Conservation (phyloP, 306 rosid genomes). For the Prunus armeniaca region DNA sequence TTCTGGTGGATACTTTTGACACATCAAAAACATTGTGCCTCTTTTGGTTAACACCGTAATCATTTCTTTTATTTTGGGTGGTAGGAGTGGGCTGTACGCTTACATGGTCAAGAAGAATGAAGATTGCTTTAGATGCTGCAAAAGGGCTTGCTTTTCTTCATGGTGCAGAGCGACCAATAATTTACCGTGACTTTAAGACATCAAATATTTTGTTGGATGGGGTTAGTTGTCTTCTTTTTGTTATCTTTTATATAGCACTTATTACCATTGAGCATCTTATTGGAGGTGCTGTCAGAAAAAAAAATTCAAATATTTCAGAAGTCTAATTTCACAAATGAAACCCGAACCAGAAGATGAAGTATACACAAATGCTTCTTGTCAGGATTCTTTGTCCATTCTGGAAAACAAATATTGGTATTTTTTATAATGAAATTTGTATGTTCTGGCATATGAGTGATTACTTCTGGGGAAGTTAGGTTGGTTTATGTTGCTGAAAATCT, state of each 20-base stretch:
- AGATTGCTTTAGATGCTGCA: constrained; percentile 93
- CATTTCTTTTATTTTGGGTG: constrained; percentile 31
- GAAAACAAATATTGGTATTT: not conserved
- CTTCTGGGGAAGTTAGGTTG: not conserved
- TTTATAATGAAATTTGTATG: constrained; percentile 9
- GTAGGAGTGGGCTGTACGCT: constrained; percentile 85
- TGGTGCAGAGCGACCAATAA: constrained; percentile 83
- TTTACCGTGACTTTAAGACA: constrained; percentile 98
- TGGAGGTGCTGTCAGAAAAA: constrained; percentile 1
- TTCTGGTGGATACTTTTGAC: not conserved
- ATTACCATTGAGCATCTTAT: not conserved
- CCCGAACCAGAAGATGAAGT: not conserved
- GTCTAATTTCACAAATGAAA: not conserved
- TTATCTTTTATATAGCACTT: not conserved
- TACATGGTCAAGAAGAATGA: constrained; percentile 92
- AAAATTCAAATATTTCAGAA: too few species aligned
- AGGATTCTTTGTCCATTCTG: not conserved
- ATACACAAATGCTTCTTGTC: not conserved
- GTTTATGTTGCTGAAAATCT: constrained; percentile 27
- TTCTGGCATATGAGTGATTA: constrained; percentile 20
- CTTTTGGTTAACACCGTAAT: constrained; percentile 3
- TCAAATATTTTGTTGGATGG: constrained; percentile 86
- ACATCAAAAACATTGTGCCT: not conserved
- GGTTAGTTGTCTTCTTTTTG: constrained; percentile 54
- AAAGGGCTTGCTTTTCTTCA: constrained; percentile 99